Evolutionary conservation across 1,139 yeast genomes (phyloP).

Genomic region (Hansenula lynferdii): DNA sequence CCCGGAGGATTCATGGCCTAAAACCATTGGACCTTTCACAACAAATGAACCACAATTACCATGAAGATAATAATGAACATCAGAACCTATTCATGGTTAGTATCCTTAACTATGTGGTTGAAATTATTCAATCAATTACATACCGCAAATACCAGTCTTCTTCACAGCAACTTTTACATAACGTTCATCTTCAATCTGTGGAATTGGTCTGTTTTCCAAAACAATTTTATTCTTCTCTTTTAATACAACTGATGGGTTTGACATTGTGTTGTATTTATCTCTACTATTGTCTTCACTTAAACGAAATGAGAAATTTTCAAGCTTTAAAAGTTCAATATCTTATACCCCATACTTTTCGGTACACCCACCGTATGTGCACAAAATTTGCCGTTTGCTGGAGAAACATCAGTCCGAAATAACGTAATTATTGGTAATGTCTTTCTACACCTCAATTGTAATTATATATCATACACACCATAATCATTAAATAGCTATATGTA

Average conservation of each 20-base stretch:
- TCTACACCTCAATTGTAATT: too few species aligned
- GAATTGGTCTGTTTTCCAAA: conserved; percentile 63
- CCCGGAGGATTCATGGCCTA: conserved; percentile 80
- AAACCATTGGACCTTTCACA: conserved; percentile 56
- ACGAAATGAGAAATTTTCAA: too few species aligned
- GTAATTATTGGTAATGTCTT: too few species aligned
- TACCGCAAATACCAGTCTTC: conserved; percentile 82
- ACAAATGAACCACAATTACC: conserved; percentile 75
- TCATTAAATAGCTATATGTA: too few species aligned
- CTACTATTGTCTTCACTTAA: too few species aligned
- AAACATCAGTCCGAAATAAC: too few species aligned
- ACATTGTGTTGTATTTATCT: conserved; percentile 3
- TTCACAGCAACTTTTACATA: conserved; percentile 69
- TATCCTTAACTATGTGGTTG: too few species aligned
- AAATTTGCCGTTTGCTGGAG: too few species aligned
- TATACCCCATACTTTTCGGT: not conserved
- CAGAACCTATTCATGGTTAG: too few species aligned
- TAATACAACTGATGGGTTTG: conserved; percentile 49
- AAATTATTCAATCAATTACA: too few species aligned
- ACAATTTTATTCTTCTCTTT: conserved; percentile 58
- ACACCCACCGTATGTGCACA: not conserved
- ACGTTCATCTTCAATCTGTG: conserved; percentile 54
- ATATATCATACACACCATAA: too few species aligned
- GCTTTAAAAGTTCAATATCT: too few species aligned
- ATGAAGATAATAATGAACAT: conserved; percentile 76